Percentiles rank a stretch among this genome's conserved stretches.
Evolutionary conservation across 2,329 filamentous ascomycete species (phyloP).

Genomic region (Pyrenophora seminiperda): DNA sequence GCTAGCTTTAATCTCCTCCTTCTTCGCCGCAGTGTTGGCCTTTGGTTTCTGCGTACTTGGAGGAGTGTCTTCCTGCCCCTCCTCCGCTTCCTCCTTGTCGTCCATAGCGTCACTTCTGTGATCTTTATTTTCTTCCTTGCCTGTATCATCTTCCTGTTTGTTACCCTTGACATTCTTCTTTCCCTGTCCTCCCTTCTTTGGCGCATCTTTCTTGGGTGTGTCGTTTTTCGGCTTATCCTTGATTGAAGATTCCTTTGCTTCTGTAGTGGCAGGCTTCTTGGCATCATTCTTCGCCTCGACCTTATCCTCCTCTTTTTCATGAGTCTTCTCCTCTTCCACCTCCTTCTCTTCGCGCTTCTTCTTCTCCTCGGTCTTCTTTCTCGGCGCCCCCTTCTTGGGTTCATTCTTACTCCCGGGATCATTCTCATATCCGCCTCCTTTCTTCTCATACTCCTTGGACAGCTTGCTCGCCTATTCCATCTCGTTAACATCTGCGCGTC

Average conservation of each 20-base stretch:
- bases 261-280: neutral
- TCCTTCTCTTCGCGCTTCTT: constrained; percentile 16
- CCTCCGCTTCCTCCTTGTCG: constrained; percentile 17
- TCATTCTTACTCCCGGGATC: constrained; percentile 52
- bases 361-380: constrained; percentile 29
- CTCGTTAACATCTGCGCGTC: no score
- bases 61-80: constrained; percentile 21
- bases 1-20: constrained; percentile 21
- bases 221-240: constrained; percentile 54
- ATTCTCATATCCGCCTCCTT: constrained; percentile 50
- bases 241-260: no score
- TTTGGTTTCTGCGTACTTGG: constrained; percentile 31
- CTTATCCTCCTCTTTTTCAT: neutral
- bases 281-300: neutral
- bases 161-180: constrained; percentile 10
- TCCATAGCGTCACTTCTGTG: constrained; percentile 14
- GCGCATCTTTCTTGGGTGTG: constrained; percentile 51
- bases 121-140: constrained; percentile 25
- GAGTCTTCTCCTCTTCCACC: constrained; percentile 15
- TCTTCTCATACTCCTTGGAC: constrained; percentile 51
- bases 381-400: constrained; percentile 50
- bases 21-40: constrained; percentile 25
- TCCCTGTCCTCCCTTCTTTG: constrained; percentile 32
- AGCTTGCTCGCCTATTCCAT: constrained; percentile 47
- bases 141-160: constrained; percentile 11